A percentile compares a stretch with the other conserved stretches of the same genome.
These are phyloP conservation scores for Tanacetum coccineum DNA, from an alignment of 129 eudicot genomes.

Conservation along the genomic window DNA sequence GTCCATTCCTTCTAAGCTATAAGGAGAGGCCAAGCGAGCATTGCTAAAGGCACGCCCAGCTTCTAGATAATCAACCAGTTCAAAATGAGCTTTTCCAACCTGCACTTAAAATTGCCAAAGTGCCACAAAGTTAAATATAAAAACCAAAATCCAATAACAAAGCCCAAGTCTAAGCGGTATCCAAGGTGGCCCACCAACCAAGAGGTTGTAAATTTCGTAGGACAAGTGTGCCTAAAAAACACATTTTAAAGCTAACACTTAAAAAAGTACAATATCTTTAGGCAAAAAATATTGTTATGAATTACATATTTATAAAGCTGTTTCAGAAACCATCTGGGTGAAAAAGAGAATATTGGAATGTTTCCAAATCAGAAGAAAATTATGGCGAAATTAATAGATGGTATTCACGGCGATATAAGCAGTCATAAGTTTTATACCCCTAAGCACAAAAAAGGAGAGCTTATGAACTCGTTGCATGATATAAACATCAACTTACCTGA, in stretches of 20 bases:
- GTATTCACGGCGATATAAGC: background rate
- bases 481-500: constrained; percentile 47
- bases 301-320: background rate
- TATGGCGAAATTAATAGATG: background rate
- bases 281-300: background rate
- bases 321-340: too few relatives aligned
- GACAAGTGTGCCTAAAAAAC: too few relatives aligned
- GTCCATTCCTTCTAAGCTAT: constrained; percentile 95
- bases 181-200: too few relatives aligned
- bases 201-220: too few relatives aligned
- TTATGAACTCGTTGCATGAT: background rate
- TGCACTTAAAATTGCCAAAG: constrained; percentile 23
- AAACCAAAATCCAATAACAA: background rate
- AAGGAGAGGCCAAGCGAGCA: constrained; percentile 84
- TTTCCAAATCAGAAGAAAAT: background rate
- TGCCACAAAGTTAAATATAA: background rate
- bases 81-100: constrained; percentile 99
- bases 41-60: constrained; percentile 85
- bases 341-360: too few relatives aligned
- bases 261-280: constrained; percentile 1
- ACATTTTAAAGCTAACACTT: background rate
- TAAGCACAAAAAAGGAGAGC: too few relatives aligned
- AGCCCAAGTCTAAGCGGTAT: too few relatives aligned
- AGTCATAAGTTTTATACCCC: too few relatives aligned
- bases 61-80: constrained; percentile 90